Evolutionary conservation across 768 basidiomycete species (phyloP).

Genomic region (Lactarius sp.): DNA sequence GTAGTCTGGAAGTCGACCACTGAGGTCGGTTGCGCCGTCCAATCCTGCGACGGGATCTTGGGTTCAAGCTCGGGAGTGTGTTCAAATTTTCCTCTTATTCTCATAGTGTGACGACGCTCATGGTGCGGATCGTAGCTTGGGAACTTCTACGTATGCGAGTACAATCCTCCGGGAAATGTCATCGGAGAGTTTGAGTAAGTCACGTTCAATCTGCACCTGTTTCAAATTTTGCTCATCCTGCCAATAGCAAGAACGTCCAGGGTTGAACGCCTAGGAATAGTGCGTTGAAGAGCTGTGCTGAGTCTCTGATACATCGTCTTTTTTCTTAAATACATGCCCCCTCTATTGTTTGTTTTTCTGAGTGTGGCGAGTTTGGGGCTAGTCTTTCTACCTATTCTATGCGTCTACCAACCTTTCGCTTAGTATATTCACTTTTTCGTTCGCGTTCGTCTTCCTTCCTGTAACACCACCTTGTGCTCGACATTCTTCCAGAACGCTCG

Average conservation of each 20-base stretch:
- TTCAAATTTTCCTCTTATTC: conserved; percentile 11
- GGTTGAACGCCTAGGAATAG: conserved; percentile 14
- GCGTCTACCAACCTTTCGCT: no score
- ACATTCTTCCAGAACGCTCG: no score
- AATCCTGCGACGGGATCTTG: no score
- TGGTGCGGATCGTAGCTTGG: conserved; percentile 38
- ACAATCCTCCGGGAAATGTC: conserved; percentile 59
- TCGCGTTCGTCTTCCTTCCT: no score
- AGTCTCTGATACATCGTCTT: not conserved
- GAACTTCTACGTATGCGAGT: conserved; percentile 66
- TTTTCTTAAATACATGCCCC: conserved; percentile 10
- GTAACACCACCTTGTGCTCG: no score
- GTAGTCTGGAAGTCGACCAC: no score
- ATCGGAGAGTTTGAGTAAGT: conserved; percentile 57
- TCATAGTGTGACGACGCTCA: not conserved
- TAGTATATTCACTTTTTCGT: no score
- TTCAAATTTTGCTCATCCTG: not conserved
- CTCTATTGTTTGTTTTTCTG: no score
- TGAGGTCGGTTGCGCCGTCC: no score
- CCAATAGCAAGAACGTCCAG: conserved; percentile 33
- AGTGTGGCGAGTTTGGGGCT: no score
- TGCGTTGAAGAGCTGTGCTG: not conserved
- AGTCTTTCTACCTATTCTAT: no score
- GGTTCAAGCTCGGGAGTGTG: conserved; percentile 42
- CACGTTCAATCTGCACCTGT: not conserved